Conservation (phyloP, 805 yeast genomes). For the Phaffomyces thermotolerans region DNA sequence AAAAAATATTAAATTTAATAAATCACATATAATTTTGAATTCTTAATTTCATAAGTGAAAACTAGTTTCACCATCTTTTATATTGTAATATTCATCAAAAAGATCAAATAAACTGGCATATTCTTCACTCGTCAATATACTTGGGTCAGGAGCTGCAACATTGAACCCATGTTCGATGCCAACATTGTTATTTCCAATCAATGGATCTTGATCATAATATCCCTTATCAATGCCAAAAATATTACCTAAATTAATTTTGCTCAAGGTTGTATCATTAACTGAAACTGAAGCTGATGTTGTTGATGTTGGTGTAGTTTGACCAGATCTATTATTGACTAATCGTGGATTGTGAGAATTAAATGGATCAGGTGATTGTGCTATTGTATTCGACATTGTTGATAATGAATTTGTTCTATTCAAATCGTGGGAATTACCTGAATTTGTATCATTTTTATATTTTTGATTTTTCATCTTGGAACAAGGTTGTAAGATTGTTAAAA, state of each 20-base stretch:
- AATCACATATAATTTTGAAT: neutral
- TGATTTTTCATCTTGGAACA: neutral
- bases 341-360: constrained; percentile 1
- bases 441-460: no score
- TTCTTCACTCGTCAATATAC: constrained; percentile 16
- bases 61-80: neutral
- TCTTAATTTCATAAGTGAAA: neutral
- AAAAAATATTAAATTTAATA: neutral
- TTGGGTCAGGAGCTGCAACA: neutral
- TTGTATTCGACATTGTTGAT: neutral
- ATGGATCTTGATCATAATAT: neutral
- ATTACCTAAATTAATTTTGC: constrained; percentile 4
- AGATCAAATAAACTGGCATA: constrained; percentile 19
- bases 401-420: neutral
- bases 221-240: constrained; percentile 1
- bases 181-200: neutral
- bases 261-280: neutral
- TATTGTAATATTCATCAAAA: constrained; percentile 19
- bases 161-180: neutral
- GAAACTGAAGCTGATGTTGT: neutral
- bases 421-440: neutral
- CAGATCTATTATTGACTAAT: neutral
- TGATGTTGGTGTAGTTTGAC: neutral
- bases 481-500: constrained; percentile 17
- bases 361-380: neutral